Conservation (phyloP, 805 yeast species). For the Candida glaebosa region DNA sequence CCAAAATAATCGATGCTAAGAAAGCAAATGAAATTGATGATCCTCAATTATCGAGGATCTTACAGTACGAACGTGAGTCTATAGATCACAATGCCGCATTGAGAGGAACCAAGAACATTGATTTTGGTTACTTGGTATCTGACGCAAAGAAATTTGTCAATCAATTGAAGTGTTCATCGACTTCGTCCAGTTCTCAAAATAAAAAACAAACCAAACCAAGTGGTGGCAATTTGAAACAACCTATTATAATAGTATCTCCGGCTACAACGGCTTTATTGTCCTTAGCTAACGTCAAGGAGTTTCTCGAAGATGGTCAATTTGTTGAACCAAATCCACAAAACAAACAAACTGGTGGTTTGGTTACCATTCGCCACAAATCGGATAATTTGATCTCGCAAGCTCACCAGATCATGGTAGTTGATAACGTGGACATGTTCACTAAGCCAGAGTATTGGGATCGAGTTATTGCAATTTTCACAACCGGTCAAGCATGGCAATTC, state of each 20-base stretch:
- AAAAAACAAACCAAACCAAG: constrained; percentile 8
- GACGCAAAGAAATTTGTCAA: constrained; percentile 61
- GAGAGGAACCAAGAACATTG: constrained; percentile 64
- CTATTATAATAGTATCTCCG: constrained; percentile 43
- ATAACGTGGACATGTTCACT: constrained; percentile 73
- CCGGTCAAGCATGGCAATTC: constrained; percentile 98
- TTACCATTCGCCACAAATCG: constrained; percentile 53
- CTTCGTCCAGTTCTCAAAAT: constrained; percentile 6
- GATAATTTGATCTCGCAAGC: constrained; percentile 50
- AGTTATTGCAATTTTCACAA: constrained; percentile 91
- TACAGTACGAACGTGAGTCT: constrained; percentile 46
- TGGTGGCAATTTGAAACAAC: constrained; percentile 26
- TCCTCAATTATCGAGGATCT: constrained; percentile 47
- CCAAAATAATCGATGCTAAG: constrained; percentile 12
- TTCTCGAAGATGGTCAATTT: constrained; percentile 67
- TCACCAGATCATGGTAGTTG: constrained; percentile 74
- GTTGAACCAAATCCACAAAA: constrained; percentile 47
- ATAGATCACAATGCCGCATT: constrained; percentile 58
- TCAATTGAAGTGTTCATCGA: constrained; percentile 38
- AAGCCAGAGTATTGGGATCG: constrained; percentile 98
- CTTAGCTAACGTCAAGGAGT: constrained; percentile 37
- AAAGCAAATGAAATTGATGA: constrained; percentile 31
- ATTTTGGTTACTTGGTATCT: constrained; percentile 63
- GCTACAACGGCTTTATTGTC: constrained; percentile 42
- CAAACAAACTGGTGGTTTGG: constrained; percentile 34